Conservation (phyloP, 257 asterid species). For the Leptodermis oblonga region DNA sequence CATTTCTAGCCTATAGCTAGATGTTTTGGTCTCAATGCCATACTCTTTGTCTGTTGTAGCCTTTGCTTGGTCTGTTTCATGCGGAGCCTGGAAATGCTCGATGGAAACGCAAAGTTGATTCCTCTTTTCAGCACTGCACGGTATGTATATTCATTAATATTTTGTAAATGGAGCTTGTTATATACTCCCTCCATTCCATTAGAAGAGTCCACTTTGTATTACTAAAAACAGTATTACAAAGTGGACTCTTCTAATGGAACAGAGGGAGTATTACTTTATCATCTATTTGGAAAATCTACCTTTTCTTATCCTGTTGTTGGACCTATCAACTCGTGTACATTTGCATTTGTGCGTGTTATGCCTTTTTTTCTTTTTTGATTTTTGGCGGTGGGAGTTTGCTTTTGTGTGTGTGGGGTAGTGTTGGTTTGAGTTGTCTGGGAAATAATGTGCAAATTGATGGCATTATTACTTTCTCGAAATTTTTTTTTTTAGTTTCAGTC, state of each 20-base stretch:
- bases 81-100: slow-evolving; percentile 67
- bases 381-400: neutral
- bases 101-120: slow-evolving; percentile 91
- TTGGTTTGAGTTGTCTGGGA: neutral
- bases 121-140: slow-evolving; percentile 60
- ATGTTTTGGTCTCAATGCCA: slow-evolving; percentile 8
- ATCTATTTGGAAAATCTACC: neutral
- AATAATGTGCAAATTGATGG: neutral
- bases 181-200: no score
- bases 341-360: neutral
- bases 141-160: slow-evolving; percentile 29
- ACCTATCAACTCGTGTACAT: neutral
- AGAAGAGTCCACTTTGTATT: no score
- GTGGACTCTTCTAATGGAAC: no score
- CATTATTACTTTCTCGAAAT: neutral
- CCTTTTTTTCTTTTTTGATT: neutral
- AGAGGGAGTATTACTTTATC: no score
- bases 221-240: no score
- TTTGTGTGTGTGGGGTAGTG: neutral
- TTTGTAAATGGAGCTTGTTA: neutral
- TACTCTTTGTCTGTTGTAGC: slow-evolving; percentile 43
- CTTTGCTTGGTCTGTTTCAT: slow-evolving; percentile 75
- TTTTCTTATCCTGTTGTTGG: neutral
- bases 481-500: no score
- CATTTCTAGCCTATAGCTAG: neutral